These are phyloP conservation scores for Monosporozyma aquatica DNA, from an alignment of 805 yeast genomes.

Conservation along the genomic window DNA sequence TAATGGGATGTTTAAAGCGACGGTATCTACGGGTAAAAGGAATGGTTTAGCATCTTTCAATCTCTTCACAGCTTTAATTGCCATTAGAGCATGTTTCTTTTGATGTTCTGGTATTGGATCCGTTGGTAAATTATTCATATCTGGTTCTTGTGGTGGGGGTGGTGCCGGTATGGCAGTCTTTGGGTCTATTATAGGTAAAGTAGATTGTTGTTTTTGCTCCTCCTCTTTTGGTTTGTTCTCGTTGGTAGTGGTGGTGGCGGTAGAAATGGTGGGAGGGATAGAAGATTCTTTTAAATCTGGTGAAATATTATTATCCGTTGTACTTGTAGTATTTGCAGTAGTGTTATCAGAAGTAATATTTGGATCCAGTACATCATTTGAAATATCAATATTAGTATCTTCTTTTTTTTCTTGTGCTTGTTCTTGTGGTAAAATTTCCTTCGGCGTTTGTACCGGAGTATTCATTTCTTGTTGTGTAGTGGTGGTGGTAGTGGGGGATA, in stretches of 20 bases:
- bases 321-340: background rate
- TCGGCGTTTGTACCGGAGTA: conserved; percentile 1
- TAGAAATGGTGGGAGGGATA: background rate
- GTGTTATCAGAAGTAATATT: background rate
- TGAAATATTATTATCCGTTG: background rate
- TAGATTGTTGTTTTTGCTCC: too few species aligned
- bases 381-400: background rate
- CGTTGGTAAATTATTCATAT: conserved; percentile 55
- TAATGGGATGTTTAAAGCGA: conserved; percentile 80
- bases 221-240: too few species aligned
- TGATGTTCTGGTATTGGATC: conserved; percentile 77
- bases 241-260: background rate
- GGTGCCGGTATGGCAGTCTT: conserved; percentile 49
- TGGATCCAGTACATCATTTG: background rate
- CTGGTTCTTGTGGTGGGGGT: conserved; percentile 64
- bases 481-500: background rate
- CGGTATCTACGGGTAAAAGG: conserved; percentile 79
- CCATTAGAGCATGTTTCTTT: conserved; percentile 63
- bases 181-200: conserved; percentile 3
- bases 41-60: conserved; percentile 91
- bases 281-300: background rate
- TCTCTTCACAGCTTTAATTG: conserved; percentile 79
- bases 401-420: too few species aligned
- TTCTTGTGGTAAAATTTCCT: too few species aligned
- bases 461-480: background rate